Evolutionary conservation across 768 basidiomycete species (phyloP).

Genomic region (Amanita molliuscula): DNA sequence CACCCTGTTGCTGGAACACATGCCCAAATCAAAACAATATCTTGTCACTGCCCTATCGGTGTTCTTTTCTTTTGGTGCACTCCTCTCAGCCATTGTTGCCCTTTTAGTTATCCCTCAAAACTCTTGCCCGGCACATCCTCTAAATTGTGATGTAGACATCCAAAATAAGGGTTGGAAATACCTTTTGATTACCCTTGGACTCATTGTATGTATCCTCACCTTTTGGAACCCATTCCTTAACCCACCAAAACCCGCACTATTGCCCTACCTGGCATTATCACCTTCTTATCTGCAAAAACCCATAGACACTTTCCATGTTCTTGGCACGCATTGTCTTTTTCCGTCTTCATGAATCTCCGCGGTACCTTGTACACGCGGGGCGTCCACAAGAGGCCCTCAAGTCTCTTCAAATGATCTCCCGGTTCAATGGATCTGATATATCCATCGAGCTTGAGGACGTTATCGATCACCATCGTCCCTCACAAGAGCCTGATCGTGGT

Average conservation of each 20-base stretch:
- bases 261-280: not conserved
- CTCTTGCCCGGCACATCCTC: conserved; percentile 43
- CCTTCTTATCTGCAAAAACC: conserved; percentile 2
- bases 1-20: conserved; percentile 83
- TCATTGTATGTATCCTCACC: conserved; percentile 54
- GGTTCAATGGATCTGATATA: conserved; percentile 73
- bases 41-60: conserved; percentile 85
- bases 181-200: conserved; percentile 65
- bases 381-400: conserved; percentile 77
- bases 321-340: conserved; percentile 82
- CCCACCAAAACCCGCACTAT: not conserved
- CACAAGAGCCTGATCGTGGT: not conserved
- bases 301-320: conserved; percentile 82
- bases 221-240: conserved; percentile 5
- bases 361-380: conserved; percentile 85
- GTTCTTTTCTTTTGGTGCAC: conserved; percentile 94
- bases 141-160: conserved; percentile 51
- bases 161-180: conserved; percentile 89
- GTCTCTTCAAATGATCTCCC: conserved; percentile 74
- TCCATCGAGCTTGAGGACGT: conserved; percentile 67
- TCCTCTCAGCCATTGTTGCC: conserved; percentile 74
- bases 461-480: conserved; percentile 22
- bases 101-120: conserved; percentile 68
- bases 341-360: conserved; percentile 88
- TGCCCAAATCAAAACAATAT: conserved; percentile 87